Base-by-base conservation (phyloP, 2,329 filamentous ascomycete species). In the Talaromyces atroroseus region DNA sequence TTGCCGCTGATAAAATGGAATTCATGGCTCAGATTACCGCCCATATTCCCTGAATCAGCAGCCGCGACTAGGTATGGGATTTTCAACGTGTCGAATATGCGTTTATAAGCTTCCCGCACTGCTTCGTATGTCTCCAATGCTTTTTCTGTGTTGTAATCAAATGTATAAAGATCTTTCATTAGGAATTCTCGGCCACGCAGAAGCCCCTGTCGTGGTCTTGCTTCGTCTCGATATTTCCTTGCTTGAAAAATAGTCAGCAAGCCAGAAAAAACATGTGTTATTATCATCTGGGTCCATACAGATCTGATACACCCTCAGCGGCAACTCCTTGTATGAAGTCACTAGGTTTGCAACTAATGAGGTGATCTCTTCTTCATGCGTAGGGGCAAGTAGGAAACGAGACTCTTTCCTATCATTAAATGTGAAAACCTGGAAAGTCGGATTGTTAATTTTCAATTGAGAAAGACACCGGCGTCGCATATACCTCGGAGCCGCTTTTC, bases 91-190 rank as follows among this genome's bases (percentile, higher is more conserved):
- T 88, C 76, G 65, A 99, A 95, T 51, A 99, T 82, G 18, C 80
- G 80, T 12, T 78, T 79, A 68, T 99, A 99, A 1, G 88, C 87
- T 38, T 72, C 70, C 50, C 88, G 83, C 2, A 96, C 90, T 44
- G 85, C 75, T 6, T 83, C 73, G 64, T 99, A 99, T 0, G 92
- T 96, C 50, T 82, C 74, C n/a, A 92, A 76, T 1, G 92, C 92
- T n/a, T 82, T 76, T 24, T 82, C 74, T 0, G 78, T 69, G 3
- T 80, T 86, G 36, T 80, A 75, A 67, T 99, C 94, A 67, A 99
- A 99, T 0, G 92, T 96, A 70, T 99, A 99, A 1, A 99, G 81
- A 71, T 99, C 94, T 72, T 99, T 99, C 94, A 99, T 99, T 63
- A 90, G 75, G 65, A 99, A 99, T 67, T 99, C 94, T 59, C 91